Conservation (phyloP, 1,284 basidiomycete species). For the Ceratorhiza oryzae-sativae region DNA sequence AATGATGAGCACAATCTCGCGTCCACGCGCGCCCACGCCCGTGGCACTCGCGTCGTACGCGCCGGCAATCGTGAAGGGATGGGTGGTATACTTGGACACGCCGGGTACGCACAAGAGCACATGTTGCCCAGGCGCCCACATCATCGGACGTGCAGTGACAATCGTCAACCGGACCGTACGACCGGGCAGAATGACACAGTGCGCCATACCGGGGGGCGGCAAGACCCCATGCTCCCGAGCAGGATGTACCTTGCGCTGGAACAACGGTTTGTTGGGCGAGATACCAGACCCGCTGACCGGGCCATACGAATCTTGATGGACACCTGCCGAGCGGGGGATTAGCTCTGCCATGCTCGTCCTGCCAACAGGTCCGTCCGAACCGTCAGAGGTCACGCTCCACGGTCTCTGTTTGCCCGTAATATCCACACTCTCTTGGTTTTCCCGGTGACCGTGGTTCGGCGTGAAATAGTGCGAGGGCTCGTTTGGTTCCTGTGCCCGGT, state of each 20-base stretch:
- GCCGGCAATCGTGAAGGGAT: slow-evolving; percentile 83
- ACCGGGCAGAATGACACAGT: slow-evolving; percentile 80
- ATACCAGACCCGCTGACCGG: slow-evolving; percentile 5
- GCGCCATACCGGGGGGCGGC: slow-evolving; percentile 73
- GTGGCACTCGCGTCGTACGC: slow-evolving; percentile 62
- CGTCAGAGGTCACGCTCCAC: slow-evolving; percentile 23
- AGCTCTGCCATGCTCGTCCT: slow-evolving; percentile 27
- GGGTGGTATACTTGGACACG: slow-evolving; percentile 71
- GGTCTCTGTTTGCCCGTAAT: slow-evolving; percentile 19
- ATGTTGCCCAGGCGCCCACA: slow-evolving; percentile 83
- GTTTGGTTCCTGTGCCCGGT: not conserved
- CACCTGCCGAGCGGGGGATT: slow-evolving; percentile 7
- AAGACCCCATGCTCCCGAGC: slow-evolving; percentile 39
- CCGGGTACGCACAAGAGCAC: slow-evolving; percentile 77
- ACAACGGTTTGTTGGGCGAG: slow-evolving; percentile 17
- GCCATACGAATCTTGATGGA: slow-evolving; percentile 17
- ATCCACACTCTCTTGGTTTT: slow-evolving; percentile 13
- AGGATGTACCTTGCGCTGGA: not conserved
- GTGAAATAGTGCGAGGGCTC: slow-evolving; percentile 10
- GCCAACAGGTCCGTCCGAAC: not conserved
- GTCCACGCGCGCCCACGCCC: slow-evolving; percentile 54
- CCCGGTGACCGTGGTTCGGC: not conserved
- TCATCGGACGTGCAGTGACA: slow-evolving; percentile 64
- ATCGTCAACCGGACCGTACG: slow-evolving; percentile 77
- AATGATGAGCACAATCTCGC: slow-evolving; percentile 74